Evolutionary conservation across 2,329 filamentous ascomycete genomes (phyloP).

Genomic region (Orbilia ellipsospora): DNA sequence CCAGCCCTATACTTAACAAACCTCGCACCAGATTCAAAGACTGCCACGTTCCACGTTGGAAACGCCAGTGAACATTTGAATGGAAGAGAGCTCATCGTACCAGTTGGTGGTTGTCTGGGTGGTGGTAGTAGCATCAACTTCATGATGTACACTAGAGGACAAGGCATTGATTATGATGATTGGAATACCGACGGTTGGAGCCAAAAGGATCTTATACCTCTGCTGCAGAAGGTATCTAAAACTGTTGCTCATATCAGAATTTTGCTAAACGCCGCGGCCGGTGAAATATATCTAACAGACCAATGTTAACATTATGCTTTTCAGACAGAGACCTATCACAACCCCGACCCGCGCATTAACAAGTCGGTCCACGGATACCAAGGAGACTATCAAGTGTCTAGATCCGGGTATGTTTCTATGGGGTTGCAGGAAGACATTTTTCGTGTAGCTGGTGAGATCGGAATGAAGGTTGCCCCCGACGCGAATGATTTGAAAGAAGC

Average conservation of each 20-base stretch:
- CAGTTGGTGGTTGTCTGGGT: constrained; percentile 68
- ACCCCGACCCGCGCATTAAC: constrained; percentile 35
- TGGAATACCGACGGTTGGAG: constrained; percentile 69
- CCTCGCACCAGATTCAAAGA: constrained; percentile 66
- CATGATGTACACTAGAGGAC: constrained; percentile 66
- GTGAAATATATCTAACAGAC: background rate
- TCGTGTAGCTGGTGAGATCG: constrained; percentile 65
- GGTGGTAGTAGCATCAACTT: constrained; percentile 73
- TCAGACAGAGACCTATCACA: constrained; percentile 54
- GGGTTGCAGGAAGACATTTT: constrained; percentile 67
- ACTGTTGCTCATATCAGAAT: background rate
- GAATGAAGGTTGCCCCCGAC: constrained; percentile 60
- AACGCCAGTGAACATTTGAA: constrained; percentile 65
- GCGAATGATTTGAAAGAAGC: constrained; percentile 38
- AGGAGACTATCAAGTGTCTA: constrained; percentile 63
- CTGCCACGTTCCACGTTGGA: constrained; percentile 67
- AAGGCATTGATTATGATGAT: constrained; percentile 66
- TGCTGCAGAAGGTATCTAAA: constrained; percentile 66
- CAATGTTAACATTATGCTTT: background rate
- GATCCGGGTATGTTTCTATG: constrained; percentile 65
- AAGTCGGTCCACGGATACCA: constrained; percentile 56
- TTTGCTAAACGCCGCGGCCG: no score
- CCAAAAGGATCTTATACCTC: constrained; percentile 67
- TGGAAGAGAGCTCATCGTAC: constrained; percentile 64
- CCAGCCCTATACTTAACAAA: constrained; percentile 67